phyloP scores from a whole-genome alignment of 2,329 filamentous ascomycete species.

The Furcasterigmium furcatum region DNA sequence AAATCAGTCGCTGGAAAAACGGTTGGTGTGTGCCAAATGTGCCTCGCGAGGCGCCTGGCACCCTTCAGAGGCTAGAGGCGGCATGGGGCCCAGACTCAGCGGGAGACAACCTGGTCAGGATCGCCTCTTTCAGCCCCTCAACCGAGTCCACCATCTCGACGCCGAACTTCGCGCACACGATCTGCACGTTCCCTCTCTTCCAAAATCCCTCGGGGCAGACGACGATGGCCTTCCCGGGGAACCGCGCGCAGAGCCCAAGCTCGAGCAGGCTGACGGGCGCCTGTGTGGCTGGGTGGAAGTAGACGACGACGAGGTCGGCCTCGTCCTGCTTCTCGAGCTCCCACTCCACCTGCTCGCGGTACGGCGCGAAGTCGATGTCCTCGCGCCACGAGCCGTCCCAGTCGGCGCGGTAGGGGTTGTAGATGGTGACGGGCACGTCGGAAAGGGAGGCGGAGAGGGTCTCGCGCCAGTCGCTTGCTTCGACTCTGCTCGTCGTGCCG shows the following conservation, averaged over 20 bases:
- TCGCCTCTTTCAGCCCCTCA: conserved; percentile 37
- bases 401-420: conserved; percentile 52
- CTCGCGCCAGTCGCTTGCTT: conserved; percentile 47
- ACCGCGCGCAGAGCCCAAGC: conserved; percentile 48
- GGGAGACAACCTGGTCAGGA: too few relatives aligned
- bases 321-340: conserved; percentile 54
- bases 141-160: conserved; percentile 40
- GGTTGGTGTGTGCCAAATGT: too few relatives aligned
- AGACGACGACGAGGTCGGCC: conserved; percentile 53
- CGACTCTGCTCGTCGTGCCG: conserved; percentile 46
- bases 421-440: conserved; percentile 46
- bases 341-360: conserved; percentile 55
- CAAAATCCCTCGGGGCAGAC: conserved; percentile 48
- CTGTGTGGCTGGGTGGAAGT: conserved; percentile 47
- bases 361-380: conserved; percentile 41
- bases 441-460: conserved; percentile 36
- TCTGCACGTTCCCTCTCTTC: conserved; percentile 59
- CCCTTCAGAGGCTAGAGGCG: too few relatives aligned
- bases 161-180: conserved; percentile 47
- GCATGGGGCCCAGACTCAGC: too few relatives aligned
- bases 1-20: too few relatives aligned
- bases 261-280: conserved; percentile 60
- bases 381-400: conserved; percentile 55
- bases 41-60: too few relatives aligned
- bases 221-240: conserved; percentile 46